Percentiles rank a stretch among this genome's conserved stretches.
Conservation (phyloP, 2,329 filamentous ascomycete genomes). For the Metarhizium rileyi region DNA sequence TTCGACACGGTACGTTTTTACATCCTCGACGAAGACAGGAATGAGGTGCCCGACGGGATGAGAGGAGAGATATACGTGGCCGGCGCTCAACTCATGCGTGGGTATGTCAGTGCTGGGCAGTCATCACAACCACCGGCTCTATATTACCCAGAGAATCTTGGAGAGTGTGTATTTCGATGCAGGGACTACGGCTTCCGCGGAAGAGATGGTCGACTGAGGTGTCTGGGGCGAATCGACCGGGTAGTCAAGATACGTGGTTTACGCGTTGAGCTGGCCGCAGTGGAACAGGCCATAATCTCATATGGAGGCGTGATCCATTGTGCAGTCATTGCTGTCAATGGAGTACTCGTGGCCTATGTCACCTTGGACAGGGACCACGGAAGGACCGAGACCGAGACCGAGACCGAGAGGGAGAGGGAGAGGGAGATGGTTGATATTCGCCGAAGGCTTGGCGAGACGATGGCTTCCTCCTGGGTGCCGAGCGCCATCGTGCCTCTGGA, state of each 20-base stretch:
- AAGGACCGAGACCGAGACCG: neutral
- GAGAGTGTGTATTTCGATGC: slow-evolving; percentile 4
- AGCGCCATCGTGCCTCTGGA: neutral
- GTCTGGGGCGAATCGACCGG: slow-evolving; percentile 4
- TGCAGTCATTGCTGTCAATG: slow-evolving; percentile 2
- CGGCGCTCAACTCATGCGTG: neutral
- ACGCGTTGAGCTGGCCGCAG: slow-evolving; percentile 6
- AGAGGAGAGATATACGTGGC: slow-evolving; percentile 4
- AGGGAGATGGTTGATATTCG: neutral
- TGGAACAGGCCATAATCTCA: slow-evolving; percentile 4
- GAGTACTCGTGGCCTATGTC: slow-evolving; percentile 1
- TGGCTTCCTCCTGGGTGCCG: slow-evolving; percentile 7
- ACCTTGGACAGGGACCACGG: neutral
- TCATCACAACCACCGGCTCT: slow-evolving; percentile 1
- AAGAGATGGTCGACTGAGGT: slow-evolving; percentile 2
- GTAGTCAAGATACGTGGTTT: slow-evolving; percentile 7
- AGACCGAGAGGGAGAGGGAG: too few species aligned
- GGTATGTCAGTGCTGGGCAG: slow-evolving; percentile 3
- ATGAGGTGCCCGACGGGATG: neutral
- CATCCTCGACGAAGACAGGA: slow-evolving; percentile 3
- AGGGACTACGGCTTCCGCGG: slow-evolving; percentile 2
- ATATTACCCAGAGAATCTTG: neutral
- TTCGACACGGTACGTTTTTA: slow-evolving; percentile 4
- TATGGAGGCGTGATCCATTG: neutral
- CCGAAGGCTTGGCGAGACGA: neutral